Conservation (phyloP, 495 filamentous ascomycete genomes). For the Xylaria flabelliformis region DNA sequence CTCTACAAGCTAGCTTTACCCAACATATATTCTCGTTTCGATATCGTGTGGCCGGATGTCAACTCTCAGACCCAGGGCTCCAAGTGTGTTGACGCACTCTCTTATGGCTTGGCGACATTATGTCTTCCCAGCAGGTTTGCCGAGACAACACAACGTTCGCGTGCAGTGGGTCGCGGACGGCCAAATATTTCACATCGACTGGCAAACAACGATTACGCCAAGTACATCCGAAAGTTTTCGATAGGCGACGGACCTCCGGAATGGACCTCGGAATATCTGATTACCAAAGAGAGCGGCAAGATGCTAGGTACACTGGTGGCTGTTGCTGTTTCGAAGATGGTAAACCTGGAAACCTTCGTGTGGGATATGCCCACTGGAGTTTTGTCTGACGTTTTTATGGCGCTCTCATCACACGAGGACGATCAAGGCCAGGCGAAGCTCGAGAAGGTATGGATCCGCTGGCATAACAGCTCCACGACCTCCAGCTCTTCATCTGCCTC, state of each 20-base stretch:
- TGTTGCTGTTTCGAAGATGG: constrained; percentile 82
- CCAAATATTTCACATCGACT: constrained; percentile 32
- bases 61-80: constrained; percentile 66
- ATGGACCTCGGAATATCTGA: constrained; percentile 86
- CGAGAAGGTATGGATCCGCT: constrained; percentile 84
- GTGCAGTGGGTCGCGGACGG: constrained; percentile 33
- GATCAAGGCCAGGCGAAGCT: constrained; percentile 69
- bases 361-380: constrained; percentile 98
- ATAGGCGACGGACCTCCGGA: constrained; percentile 84
- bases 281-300: constrained; percentile 88
- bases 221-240: constrained; percentile 87
- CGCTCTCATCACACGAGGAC: constrained; percentile 75
- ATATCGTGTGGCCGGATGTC: constrained; percentile 92
- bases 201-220: constrained; percentile 74
- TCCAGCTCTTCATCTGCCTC: constrained; percentile 33
- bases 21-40: constrained; percentile 89
- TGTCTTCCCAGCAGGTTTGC: constrained; percentile 81
- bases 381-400: constrained; percentile 83
- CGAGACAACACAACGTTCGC: constrained; percentile 50
- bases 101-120: constrained; percentile 87
- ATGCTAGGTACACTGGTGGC: constrained; percentile 94
- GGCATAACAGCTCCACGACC: constrained; percentile 75
- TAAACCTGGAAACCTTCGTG: constrained; percentile 85
- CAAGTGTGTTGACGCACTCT: constrained; percentile 86
- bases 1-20: constrained; percentile 82